Evolutionary conservation across 1,284 basidiomycete species (phyloP).

Genomic region (Cerioporus squamosus): DNA sequence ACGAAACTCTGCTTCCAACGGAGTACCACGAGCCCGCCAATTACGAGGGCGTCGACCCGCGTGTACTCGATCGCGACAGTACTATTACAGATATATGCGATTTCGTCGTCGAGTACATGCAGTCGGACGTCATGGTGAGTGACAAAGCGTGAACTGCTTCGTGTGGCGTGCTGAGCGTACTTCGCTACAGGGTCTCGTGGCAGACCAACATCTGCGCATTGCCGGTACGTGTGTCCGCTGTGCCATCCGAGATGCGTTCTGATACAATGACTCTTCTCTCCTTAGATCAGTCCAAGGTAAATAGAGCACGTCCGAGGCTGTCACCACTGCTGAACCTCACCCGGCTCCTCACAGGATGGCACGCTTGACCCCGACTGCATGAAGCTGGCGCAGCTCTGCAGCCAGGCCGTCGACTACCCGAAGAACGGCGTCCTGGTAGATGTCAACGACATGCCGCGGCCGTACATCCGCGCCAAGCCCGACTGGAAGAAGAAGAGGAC

Average conservation of each 20-base stretch:
- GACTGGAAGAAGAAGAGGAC: slow-evolving; percentile 75
- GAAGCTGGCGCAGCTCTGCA: slow-evolving; percentile 67
- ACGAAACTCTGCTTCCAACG: slow-evolving; percentile 54
- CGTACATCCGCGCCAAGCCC: slow-evolving; percentile 67
- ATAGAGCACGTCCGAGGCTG: slow-evolving; percentile 1
- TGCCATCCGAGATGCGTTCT: too few species aligned
- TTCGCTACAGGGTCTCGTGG: slow-evolving; percentile 67
- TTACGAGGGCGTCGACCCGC: slow-evolving; percentile 44
- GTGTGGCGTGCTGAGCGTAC: background rate
- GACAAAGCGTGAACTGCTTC: background rate
- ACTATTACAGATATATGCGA: slow-evolving; percentile 78
- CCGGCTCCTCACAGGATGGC: slow-evolving; percentile 64
- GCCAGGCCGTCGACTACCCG: slow-evolving; percentile 70
- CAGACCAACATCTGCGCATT: slow-evolving; percentile 70
- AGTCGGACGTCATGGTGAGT: slow-evolving; percentile 72
- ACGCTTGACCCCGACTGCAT: slow-evolving; percentile 66
- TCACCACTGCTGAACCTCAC: background rate
- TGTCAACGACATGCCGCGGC: slow-evolving; percentile 46
- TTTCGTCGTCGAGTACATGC: slow-evolving; percentile 84
- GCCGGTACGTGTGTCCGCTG: slow-evolving; percentile 50
- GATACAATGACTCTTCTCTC: too few species aligned
- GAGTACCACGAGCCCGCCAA: slow-evolving; percentile 52
- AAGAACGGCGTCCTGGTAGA: slow-evolving; percentile 73
- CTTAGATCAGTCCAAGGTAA: slow-evolving; percentile 69
- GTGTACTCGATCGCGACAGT: slow-evolving; percentile 46